These are phyloP conservation scores for Barnettozyma salicaria DNA, from an alignment of 805 yeast genomes.

Conservation along the genomic window DNA sequence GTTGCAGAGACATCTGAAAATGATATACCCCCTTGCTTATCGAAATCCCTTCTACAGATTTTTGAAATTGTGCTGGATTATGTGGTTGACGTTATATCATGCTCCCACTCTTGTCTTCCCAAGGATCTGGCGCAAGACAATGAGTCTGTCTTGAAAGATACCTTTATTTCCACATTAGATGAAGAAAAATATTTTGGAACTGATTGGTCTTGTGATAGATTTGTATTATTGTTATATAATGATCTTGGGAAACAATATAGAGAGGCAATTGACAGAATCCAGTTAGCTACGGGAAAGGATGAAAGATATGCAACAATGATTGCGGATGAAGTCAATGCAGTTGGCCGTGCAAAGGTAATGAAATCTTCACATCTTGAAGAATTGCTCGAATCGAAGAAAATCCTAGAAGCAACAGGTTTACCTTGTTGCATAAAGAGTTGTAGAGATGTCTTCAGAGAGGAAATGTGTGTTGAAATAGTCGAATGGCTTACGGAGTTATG, in stretches of 20 bases:
- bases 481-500: constrained; percentile 60
- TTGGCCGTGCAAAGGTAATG: constrained; percentile 67
- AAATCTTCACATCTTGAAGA: constrained; percentile 46
- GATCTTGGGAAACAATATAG: constrained; percentile 72
- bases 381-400: constrained; percentile 47
- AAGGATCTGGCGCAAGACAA: constrained; percentile 24
- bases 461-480: constrained; percentile 67
- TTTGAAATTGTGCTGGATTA: constrained; percentile 49
- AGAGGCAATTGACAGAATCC: constrained; percentile 65
- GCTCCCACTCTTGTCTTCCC: constrained; percentile 24
- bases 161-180: constrained; percentile 30
- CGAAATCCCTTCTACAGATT: constrained; percentile 32
- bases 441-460: constrained; percentile 72
- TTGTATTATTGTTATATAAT: constrained; percentile 57
- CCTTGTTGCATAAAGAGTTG: constrained; percentile 59
- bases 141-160: constrained; percentile 26
- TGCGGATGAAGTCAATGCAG: constrained; percentile 50
- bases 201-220: constrained; percentile 43
- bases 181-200: constrained; percentile 39
- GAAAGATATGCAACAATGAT: constrained; percentile 68
- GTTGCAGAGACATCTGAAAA: constrained; percentile 19
- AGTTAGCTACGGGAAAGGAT: constrained; percentile 57
- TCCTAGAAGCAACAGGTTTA: constrained; percentile 57
- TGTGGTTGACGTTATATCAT: constrained; percentile 54
- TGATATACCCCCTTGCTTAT: constrained; percentile 41